Evolutionary conservation across 192 early-diverging fungal species (phyloP).

Genomic region (Linderina pennispora): DNA sequence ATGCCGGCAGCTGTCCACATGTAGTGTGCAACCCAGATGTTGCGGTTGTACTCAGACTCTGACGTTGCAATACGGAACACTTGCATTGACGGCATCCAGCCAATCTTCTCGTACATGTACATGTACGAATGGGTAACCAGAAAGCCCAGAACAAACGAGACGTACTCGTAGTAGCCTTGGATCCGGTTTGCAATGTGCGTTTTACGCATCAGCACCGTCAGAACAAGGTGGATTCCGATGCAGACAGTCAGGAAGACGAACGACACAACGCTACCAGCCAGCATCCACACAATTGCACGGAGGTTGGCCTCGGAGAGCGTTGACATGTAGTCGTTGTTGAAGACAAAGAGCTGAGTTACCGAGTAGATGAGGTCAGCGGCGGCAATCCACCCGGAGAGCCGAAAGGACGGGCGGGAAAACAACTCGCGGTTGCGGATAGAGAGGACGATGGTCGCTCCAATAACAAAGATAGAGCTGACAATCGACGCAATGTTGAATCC

Average conservation of each 20-base stretch:
- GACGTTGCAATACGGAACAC: constrained; percentile 23
- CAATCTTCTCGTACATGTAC: constrained; percentile 23
- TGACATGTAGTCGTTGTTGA: constrained; percentile 32
- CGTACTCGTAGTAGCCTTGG: constrained; percentile 20
- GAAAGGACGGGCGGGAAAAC: constrained; percentile 11
- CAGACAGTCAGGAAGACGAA: constrained; percentile 25
- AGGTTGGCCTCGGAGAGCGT: constrained; percentile 19
- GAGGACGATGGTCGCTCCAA: constrained; percentile 5
- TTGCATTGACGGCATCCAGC: constrained; percentile 23
- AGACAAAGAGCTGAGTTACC: constrained; percentile 23
- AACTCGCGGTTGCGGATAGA: constrained; percentile 2
- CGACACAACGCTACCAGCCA: constrained; percentile 26
- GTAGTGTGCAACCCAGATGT: constrained; percentile 36
- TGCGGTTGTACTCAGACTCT: constrained; percentile 14
- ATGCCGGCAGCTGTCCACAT: constrained; percentile 22
- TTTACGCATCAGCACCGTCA: constrained; percentile 1
- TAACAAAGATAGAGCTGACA: constrained; percentile 17
- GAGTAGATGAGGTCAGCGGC: constrained; percentile 33
- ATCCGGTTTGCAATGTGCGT: constrained; percentile 9
- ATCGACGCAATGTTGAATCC: constrained; percentile 39
- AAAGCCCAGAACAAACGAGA: constrained; percentile 25
- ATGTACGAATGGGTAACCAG: constrained; percentile 30
- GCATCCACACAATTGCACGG: constrained; percentile 34
- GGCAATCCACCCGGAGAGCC: constrained; percentile 27
- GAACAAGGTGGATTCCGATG: constrained; percentile 16